Percentiles rank a stretch among this genome's conserved stretches.
Evolutionary conservation across 805 yeast species (phyloP).

Genomic region (Saccharomycopsis fodiens): DNA sequence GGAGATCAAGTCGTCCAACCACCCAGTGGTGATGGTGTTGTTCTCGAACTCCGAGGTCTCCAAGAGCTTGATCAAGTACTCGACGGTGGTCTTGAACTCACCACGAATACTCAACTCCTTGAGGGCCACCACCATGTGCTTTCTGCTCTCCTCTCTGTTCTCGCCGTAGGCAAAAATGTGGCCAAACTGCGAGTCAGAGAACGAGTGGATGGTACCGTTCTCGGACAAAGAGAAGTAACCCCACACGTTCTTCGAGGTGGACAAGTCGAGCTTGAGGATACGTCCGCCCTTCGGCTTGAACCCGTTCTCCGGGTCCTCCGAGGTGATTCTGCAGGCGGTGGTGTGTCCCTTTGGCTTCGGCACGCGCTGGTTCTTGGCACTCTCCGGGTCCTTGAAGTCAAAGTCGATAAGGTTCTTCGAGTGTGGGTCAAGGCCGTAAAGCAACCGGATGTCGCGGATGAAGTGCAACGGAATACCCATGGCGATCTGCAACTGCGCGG

Average conservation of each 20-base stretch:
- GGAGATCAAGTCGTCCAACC: constrained; percentile 95
- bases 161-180: constrained; percentile 99
- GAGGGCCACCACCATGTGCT: constrained; percentile 97
- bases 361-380: constrained; percentile 74
- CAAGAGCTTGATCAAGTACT: constrained; percentile 85
- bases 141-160: constrained; percentile 94
- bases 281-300: constrained; percentile 98
- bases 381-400: constrained; percentile 66
- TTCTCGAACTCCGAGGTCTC: constrained; percentile 96
- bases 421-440: constrained; percentile 95
- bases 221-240: constrained; percentile 97
- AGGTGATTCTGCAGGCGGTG: constrained; percentile 98
- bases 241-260: constrained; percentile 98
- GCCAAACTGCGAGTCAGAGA: constrained; percentile 97
- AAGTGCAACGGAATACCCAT: constrained; percentile 99
- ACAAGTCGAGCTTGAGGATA: constrained; percentile 89
- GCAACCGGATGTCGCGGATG: constrained; percentile 83
- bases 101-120: constrained; percentile 96
- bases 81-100: constrained; percentile 97
- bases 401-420: constrained; percentile 86
- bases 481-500: constrained; percentile 97
- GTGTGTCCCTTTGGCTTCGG: constrained; percentile 98
- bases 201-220: constrained; percentile 95
- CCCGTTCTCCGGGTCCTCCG: constrained; percentile 99
- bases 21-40: constrained; percentile 95